Evolutionary conservation across 2,329 filamentous ascomycete genomes (phyloP), one percentile per base, ranked within the genome.

Genomic region (Colletotrichum higginsianum): DNA sequence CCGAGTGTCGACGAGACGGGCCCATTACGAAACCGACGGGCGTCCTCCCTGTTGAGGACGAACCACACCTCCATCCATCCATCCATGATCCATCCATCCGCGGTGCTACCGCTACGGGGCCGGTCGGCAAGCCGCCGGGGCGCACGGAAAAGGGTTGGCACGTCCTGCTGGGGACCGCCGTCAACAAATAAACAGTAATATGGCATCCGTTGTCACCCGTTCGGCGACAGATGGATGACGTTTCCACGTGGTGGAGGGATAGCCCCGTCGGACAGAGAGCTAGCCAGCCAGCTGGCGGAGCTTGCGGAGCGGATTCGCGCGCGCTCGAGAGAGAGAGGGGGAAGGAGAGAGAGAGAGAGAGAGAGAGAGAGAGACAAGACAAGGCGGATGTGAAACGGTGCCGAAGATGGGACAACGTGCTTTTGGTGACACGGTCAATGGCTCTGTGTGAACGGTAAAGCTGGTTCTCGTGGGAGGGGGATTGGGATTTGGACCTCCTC

Each of bases 51-150:
- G 68, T 38, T 26, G 46, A 21, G 42, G 57, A 63, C 57, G 65
- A 55, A 52, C 56, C n/a, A 49, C 30, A 6, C 21, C 1, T 49
- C 15, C 15, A 26, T 15, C 13, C 57, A 35, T 58, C 30, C 44
- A 47, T n/a, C 26, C 57, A 47, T 58, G 50, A 35, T 58, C 30
- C 44, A 47, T n/a, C 26, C 57, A 47, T 58, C 58, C 40, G 58
- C 57, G 38, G 58, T 38, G 52, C 64, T 53, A 62, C 57, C 61
- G 21, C 44, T 58, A 71, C 65, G 68, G 68, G 68, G 67, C 68
- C 68, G 68, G 65, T 46, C 52, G 65, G 68, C 65, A 68, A n/a
- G 52, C 40, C 21, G 38, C 52, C 50, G 56, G 64, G 67, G 57
- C 64, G 57, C 52, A 71, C 38, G 46, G 46, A 56, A 62, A 62